These are phyloP conservation scores for Phytophthora ramorum DNA, from an alignment of 352 stramenopile genomes.

Conservation along the genomic window DNA sequence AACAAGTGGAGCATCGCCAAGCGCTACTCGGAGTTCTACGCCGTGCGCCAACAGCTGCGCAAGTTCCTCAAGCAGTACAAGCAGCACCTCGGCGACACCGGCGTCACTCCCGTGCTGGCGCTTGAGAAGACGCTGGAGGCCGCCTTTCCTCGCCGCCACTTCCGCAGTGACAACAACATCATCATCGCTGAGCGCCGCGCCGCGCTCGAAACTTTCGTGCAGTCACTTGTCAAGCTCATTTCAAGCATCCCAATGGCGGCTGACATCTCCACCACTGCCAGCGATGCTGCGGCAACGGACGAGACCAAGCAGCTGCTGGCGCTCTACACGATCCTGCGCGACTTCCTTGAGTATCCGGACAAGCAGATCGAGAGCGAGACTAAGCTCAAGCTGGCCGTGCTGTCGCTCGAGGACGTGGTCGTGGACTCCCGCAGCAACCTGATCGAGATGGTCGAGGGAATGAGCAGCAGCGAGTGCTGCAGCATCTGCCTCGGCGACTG, in stretches of 20 bases:
- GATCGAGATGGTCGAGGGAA: constrained; percentile 48
- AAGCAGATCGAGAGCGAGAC: constrained; percentile 88
- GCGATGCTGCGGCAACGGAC: constrained; percentile 10
- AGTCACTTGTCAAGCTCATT: constrained; percentile 84
- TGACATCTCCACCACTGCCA: constrained; percentile 12
- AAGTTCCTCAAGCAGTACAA: constrained; percentile 80
- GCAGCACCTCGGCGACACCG: constrained; percentile 23
- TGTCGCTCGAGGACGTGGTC: constrained; percentile 86
- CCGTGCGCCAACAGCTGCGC: constrained; percentile 62
- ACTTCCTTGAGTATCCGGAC: constrained; percentile 87
- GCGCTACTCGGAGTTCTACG: constrained; percentile 89
- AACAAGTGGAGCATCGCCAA: constrained; percentile 91
- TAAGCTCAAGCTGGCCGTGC: constrained; percentile 81
- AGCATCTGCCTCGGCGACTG: constrained; percentile 87
- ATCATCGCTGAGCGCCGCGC: constrained; percentile 80
- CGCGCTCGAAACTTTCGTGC: constrained; percentile 80
- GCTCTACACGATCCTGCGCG: constrained; percentile 77
- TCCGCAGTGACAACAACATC: constrained; percentile 70
- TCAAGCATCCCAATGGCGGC: constrained; percentile 70
- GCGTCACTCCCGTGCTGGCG: constrained; percentile 34
- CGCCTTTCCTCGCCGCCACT: constrained; percentile 75
- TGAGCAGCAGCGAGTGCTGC: constrained; percentile 74
- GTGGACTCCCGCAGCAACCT: constrained; percentile 77
- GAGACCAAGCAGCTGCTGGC: constrained; percentile 56
- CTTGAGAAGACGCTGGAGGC: constrained; percentile 62